phyloP scores from a whole-genome alignment of 495 filamentous ascomycete genomes.

The Podospora comata region DNA sequence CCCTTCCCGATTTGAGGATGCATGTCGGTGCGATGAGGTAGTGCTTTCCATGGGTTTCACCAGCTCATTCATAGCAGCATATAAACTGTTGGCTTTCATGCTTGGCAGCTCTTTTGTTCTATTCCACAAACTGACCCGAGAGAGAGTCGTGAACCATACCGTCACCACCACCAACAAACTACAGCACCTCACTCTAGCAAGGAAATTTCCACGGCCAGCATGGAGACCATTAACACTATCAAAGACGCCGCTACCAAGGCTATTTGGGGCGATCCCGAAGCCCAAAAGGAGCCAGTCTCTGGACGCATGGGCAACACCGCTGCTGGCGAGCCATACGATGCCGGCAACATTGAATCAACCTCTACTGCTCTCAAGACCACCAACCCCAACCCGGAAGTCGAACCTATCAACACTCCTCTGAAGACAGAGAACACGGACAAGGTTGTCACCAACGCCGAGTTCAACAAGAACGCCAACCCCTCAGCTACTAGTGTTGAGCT shows the following conservation, averaged over 20 bases:
- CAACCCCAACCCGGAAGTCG: conserved; percentile 1
- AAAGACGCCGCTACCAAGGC: conserved; percentile 47
- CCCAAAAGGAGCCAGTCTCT: conserved; percentile 50
- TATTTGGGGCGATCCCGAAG: conserved; percentile 48
- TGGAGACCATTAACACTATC: conserved; percentile 53
- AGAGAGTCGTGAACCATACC: background rate
- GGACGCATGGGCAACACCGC: conserved; percentile 50
- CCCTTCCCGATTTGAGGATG: background rate
- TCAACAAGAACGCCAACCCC: conserved; percentile 8
- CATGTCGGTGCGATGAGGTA: conserved; percentile 10
- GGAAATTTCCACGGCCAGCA: conserved; percentile 22
- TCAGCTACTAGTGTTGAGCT: background rate
- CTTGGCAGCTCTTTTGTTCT: conserved; percentile 2
- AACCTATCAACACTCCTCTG: background rate
- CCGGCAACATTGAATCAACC: conserved; percentile 45
- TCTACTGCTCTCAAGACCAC: conserved; percentile 8
- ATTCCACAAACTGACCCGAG: background rate
- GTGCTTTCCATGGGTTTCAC: background rate
- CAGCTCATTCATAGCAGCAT: background rate
- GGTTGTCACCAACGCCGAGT: conserved; percentile 1
- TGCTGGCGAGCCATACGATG: conserved; percentile 59
- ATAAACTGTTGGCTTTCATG: background rate
- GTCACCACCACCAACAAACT: background rate
- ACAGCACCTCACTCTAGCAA: background rate
- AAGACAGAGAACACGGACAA: background rate